Base-by-base conservation (phyloP, 1,284 basidiomycete genomes). In the Mycosarcoma maydis region DNA sequence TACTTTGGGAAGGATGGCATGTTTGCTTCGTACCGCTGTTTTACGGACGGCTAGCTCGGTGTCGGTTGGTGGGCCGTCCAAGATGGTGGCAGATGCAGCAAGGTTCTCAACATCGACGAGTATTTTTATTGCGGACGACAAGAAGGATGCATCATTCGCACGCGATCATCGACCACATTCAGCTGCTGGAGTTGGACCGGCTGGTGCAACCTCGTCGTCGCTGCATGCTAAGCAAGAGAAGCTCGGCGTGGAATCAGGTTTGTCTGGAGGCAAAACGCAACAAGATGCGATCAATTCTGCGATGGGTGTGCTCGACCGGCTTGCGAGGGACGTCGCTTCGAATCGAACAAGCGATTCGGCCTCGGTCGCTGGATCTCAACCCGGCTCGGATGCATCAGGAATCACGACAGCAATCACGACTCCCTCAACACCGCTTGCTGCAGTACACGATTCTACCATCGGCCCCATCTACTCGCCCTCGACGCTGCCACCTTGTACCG, bases 401-500 rank as follows among this genome's bases (percentile, higher is more conserved):
- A n/a, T n/a, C 29, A 24, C 55, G n/a, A 20, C 40, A 6, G 16
- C 13, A 5, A 59, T 51, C 13, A 22, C 37, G 7, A 67, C 51
- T 5, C 48, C 48, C 1, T 59, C 51, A 5, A 27, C 50, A 6
- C 65, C 53, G 2, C 26, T 69, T 1, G n/a, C n/a, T 0, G 22
- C 50, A 8, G 48, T 64, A 1, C 44, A 62, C 43, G 50, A 62
- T 11, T 27, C 37, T 2, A 5, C n/a, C 6, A 13, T 22, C 0
- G 60, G 56, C 1, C 60, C 67, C 0, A 34, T 69, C 13, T 79
- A 79, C 46, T 57, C 74, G 0, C 37, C 64, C 3, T 22, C 57
- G 10, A 60, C 65, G 8, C 59, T 79, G 1, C 77, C 77, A 1
- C 67, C 73, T 0, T 46, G 62, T 20, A 53, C 74, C 22, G 82